phyloP scores from a whole-genome alignment of 2,329 filamentous ascomycete species.

The Botrytis fragariae region DNA sequence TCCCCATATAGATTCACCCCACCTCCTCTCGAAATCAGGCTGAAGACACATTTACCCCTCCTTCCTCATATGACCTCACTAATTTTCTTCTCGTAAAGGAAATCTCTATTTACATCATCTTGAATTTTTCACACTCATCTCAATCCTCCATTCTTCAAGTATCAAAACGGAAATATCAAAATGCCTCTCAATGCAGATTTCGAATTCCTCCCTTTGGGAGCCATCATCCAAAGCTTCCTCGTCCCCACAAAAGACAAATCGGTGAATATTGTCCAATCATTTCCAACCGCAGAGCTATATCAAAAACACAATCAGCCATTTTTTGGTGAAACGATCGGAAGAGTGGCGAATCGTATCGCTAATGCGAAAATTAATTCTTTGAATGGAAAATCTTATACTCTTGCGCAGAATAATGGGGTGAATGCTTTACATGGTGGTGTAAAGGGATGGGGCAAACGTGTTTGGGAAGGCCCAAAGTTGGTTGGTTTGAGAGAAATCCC shows the following conservation, averaged over 20 bases:
- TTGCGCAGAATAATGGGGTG: conserved; percentile 72
- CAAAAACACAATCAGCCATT: conserved; percentile 70
- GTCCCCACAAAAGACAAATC: conserved; percentile 52
- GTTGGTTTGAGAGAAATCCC: conserved; percentile 52
- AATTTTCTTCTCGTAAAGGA: not conserved
- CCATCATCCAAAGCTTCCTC: conserved; percentile 76
- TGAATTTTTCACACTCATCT: not conserved
- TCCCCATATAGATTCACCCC: conserved; percentile 11
- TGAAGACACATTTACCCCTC: conserved; percentile 15
- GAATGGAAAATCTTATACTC: conserved; percentile 67
- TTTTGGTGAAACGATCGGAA: conserved; percentile 93
- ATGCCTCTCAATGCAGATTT: conserved; percentile 39
- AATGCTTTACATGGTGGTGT: conserved; percentile 74
- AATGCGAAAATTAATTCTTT: conserved; percentile 67
- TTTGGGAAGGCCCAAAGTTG: conserved; percentile 69
- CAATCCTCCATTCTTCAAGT: not conserved
- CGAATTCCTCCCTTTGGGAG: conserved; percentile 71
- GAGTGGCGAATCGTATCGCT: conserved; percentile 76
- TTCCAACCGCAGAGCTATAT: conserved; percentile 74
- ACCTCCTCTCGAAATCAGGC: conserved; percentile 9
- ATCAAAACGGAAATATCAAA: not conserved
- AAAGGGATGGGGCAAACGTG: conserved; percentile 76
- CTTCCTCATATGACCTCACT: conserved; percentile 7
- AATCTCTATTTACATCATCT: not conserved
- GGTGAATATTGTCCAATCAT: conserved; percentile 81